phyloP scores from a whole-genome alignment of 2,329 filamentous ascomycete genomes.

The Hymenoscyphus occultus region DNA sequence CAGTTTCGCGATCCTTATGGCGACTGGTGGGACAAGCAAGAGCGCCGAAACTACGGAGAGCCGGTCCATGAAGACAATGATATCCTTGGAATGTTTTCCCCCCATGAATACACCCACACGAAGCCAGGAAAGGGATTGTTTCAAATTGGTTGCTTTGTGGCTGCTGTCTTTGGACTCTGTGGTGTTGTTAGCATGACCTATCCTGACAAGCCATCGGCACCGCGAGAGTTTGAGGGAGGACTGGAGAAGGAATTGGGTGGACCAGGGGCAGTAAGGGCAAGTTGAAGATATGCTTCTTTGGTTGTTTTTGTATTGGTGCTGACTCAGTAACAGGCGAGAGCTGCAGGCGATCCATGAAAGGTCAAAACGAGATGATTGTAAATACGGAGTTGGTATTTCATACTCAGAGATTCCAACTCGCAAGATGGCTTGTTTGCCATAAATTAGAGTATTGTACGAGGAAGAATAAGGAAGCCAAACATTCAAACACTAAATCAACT shows the following conservation, averaged over 20 bases:
- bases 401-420: background rate
- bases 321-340: constrained; percentile 46
- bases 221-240: constrained; percentile 69
- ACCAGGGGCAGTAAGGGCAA: constrained; percentile 61
- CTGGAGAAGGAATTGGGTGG: constrained; percentile 75
- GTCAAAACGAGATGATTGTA: constrained; percentile 33
- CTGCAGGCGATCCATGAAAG: constrained; percentile 47
- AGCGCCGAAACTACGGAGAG: constrained; percentile 94
- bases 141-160: constrained; percentile 67
- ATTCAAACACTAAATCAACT: background rate
- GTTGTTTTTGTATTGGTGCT: constrained; percentile 12
- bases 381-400: constrained; percentile 28
- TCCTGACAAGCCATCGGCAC: constrained; percentile 67
- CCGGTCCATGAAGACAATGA: constrained; percentile 97
- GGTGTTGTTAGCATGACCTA: constrained; percentile 68
- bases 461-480: background rate
- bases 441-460: background rate
- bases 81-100: constrained; percentile 82
- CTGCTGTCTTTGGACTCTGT: constrained; percentile 59
- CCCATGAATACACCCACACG: constrained; percentile 83
- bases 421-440: background rate
- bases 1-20: constrained; percentile 89
- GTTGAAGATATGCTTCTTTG: constrained; percentile 36
- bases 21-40: constrained; percentile 97
- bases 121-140: constrained; percentile 66